Percentiles rank a stretch among this genome's conserved stretches.
phyloP scores from a whole-genome alignment of 2,329 filamentous ascomycete species.

The Apiospora aurea region DNA sequence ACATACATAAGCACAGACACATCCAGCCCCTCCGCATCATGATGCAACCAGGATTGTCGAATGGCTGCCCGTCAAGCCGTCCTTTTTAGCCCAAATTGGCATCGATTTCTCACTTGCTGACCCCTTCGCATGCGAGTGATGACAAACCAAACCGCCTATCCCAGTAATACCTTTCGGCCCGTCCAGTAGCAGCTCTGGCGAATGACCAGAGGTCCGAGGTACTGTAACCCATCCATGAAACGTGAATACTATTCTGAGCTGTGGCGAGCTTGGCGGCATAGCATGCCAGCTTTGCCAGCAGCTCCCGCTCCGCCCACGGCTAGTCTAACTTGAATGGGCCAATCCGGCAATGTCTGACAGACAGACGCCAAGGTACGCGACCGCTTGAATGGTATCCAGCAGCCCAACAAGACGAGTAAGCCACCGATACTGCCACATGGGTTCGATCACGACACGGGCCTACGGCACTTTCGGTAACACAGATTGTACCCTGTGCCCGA shows the following conservation, averaged over 20 bases:
- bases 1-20: not conserved
- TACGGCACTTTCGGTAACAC: slow-evolving; percentile 5
- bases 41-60: not conserved
- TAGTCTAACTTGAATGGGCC: slow-evolving; percentile 13
- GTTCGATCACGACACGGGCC: not conserved
- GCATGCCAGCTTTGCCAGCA: not conserved
- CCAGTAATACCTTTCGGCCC: slow-evolving; percentile 19
- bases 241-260: slow-evolving; percentile 19
- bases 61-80: slow-evolving; percentile 6
- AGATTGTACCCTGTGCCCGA: not conserved
- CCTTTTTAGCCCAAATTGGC: slow-evolving; percentile 6
- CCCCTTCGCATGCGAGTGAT: slow-evolving; percentile 14
- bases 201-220: slow-evolving; percentile 16
- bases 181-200: slow-evolving; percentile 11
- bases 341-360: not conserved
- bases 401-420: slow-evolving; percentile 9
- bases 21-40: slow-evolving; percentile 15
- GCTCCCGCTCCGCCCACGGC: not conserved
- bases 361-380: slow-evolving; percentile 16
- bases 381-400: slow-evolving; percentile 1
- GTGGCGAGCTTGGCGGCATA: slow-evolving; percentile 3
- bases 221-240: slow-evolving; percentile 17
- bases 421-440: slow-evolving; percentile 16
- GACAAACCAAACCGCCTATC: slow-evolving; percentile 18
- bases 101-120: slow-evolving; percentile 4